These are phyloP conservation scores for Oxytropis ochrocephala DNA, from an alignment of 306 rosid genomes.

Conservation along the genomic window DNA sequence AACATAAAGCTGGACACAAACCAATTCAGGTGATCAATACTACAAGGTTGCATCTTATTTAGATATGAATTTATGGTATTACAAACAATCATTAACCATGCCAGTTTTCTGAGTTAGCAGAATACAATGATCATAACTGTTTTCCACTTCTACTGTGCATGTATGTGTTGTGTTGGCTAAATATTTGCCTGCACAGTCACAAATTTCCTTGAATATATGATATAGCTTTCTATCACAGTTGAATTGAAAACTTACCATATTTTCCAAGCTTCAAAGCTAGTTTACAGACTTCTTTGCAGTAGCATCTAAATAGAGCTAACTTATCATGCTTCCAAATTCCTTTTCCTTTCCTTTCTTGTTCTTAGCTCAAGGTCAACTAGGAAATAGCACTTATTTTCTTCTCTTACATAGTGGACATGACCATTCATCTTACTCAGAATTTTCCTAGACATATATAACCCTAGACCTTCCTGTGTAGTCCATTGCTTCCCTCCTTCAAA, in stretches of 20 bases:
- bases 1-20: not conserved
- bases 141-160: not conserved
- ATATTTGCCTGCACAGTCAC: not conserved
- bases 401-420: conserved; percentile 52
- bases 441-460: conserved; percentile 57
- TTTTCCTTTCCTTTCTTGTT: conserved; percentile 35
- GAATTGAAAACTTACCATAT: not conserved
- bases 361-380: conserved; percentile 52
- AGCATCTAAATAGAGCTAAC: not conserved
- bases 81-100: not conserved
- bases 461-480: conserved; percentile 65
- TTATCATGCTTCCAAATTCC: conserved; percentile 16
- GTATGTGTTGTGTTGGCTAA: not conserved
- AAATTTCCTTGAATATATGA: not conserved
- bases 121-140: not conserved
- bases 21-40: not conserved
- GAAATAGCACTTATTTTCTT: conserved; percentile 55
- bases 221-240: not conserved
- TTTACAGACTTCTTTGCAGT: not conserved
- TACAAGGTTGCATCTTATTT: not conserved
- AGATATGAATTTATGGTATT: not conserved
- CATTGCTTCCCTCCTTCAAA: conserved; percentile 54
- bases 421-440: conserved; percentile 71
- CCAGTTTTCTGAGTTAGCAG: not conserved
- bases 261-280: conserved; percentile 11